phyloP scores from a whole-genome alignment of 768 basidiomycete species.

The Panaeolus cyanescens region DNA sequence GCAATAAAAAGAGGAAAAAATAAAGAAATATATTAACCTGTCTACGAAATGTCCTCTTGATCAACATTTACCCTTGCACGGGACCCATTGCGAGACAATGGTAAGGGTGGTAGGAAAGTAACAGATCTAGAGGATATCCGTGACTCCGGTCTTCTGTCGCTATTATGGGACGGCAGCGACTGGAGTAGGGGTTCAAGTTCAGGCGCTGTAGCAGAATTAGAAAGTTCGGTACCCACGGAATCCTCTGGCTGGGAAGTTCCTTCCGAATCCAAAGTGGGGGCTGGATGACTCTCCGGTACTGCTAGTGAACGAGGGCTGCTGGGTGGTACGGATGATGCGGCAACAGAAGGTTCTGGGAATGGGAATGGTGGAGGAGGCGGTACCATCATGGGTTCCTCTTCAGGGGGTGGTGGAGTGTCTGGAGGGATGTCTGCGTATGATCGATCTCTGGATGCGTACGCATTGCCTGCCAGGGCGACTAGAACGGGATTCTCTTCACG shows the following conservation, averaged over 20 bases:
- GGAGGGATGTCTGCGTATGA: constrained; percentile 35
- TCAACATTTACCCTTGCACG: constrained; percentile 7
- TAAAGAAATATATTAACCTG: constrained; percentile 1
- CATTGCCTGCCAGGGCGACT: constrained; percentile 17
- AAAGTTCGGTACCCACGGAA: constrained; percentile 19
- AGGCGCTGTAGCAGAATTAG: constrained; percentile 19
- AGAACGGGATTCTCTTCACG: constrained; percentile 23
- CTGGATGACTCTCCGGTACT: neutral
- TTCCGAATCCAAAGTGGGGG: constrained; percentile 1
- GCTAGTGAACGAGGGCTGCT: neutral
- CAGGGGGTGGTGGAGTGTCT: constrained; percentile 21
- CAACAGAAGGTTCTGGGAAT: neutral
- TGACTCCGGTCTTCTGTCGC: constrained; percentile 13
- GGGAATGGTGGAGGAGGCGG: constrained; percentile 16
- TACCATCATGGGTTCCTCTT: constrained; percentile 14
- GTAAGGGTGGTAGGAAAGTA: constrained; percentile 7
- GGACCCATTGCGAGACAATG: neutral
- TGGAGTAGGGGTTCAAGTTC: constrained; percentile 23
- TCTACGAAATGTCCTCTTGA: constrained; percentile 2
- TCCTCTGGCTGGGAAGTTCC: constrained; percentile 13
- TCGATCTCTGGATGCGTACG: constrained; percentile 8
- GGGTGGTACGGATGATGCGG: neutral
- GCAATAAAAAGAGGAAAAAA: neutral
- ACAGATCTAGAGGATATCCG: constrained; percentile 16
- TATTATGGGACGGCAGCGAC: constrained; percentile 3